phyloP scores from a whole-genome alignment of 306 rosid genomes.

The Delonix regia region DNA sequence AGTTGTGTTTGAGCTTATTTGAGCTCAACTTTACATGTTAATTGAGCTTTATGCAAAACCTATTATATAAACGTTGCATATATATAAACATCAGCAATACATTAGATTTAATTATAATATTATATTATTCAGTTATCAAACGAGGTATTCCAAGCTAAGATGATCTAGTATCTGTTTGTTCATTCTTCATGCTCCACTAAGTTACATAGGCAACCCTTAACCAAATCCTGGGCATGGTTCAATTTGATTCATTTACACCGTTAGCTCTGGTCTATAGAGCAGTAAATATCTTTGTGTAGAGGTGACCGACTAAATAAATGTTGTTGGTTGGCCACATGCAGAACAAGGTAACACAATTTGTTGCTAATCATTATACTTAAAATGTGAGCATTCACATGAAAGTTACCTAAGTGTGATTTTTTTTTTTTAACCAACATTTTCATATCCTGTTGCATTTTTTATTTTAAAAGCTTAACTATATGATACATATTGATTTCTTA shows the following conservation, averaged over 20 bases:
- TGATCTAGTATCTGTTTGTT: not conserved
- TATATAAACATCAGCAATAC: not conserved
- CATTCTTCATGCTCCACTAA: not conserved
- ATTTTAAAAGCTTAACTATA: slow-evolving; percentile 6
- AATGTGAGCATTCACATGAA: not conserved
- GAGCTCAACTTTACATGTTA: not conserved
- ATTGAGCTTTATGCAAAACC: not conserved
- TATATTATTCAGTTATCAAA: not conserved
- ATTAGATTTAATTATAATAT: not conserved
- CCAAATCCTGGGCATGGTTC: not conserved
- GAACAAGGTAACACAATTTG: not conserved
- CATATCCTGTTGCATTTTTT: not conserved
- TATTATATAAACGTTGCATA: not conserved
- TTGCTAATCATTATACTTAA: slow-evolving; percentile 3
- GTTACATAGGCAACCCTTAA: not conserved
- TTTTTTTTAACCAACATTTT: not conserved
- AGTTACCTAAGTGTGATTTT: not conserved
- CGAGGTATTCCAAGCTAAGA: not conserved
- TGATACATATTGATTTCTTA: slow-evolving; percentile 4
- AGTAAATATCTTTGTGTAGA: slow-evolving; percentile 15
- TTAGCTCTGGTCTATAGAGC: not conserved
- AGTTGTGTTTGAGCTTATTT: not conserved
- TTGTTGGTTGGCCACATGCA: not conserved
- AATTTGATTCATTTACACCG: slow-evolving; percentile 7
- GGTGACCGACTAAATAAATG: not conserved